A percentile compares a stretch with the other conserved stretches of the same genome.
These are phyloP conservation scores for Clarkia xantiana DNA, from an alignment of 345 rosid species.

Conservation along the genomic window DNA sequence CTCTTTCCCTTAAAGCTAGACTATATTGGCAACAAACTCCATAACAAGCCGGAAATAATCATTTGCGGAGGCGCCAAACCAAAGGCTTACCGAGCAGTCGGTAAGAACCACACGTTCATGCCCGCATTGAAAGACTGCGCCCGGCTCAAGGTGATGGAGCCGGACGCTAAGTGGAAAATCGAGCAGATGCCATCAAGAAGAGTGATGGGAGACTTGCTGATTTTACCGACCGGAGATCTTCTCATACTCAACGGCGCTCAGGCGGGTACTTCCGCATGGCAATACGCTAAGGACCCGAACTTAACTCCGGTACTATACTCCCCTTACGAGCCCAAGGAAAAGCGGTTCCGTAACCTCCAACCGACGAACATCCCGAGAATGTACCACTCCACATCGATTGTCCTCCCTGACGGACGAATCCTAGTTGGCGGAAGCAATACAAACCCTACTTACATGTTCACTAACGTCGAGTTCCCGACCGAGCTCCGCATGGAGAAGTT, in stretches of 20 bases:
- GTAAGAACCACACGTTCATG: conserved; percentile 16
- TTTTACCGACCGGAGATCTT: conserved; percentile 62
- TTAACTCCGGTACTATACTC: too few relatives aligned
- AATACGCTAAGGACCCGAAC: conserved; percentile 47
- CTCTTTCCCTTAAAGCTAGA: conserved; percentile 32
- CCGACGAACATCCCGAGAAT: conserved; percentile 20
- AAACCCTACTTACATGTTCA: conserved; percentile 18
- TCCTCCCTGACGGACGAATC: conserved; percentile 26
- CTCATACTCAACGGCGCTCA: conserved; percentile 63
- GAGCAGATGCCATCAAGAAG: conserved; percentile 60
- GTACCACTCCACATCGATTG: conserved; percentile 26
- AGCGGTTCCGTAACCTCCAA: conserved; percentile 19
- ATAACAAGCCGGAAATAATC: conserved; percentile 2
- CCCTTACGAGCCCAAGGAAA: conserved; percentile 29
- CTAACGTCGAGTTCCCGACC: conserved; percentile 14
- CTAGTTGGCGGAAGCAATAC: conserved; percentile 38
- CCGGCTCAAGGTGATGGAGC: conserved; percentile 32
- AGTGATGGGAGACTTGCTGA: conserved; percentile 59
- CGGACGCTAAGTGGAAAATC: conserved; percentile 37
- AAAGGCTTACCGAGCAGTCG: conserved; percentile 19
- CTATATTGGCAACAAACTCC: neutral
- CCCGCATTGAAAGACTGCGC: conserved; percentile 43
- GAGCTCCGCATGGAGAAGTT: conserved; percentile 29
- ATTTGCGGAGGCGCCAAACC: conserved; percentile 21
- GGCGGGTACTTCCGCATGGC: conserved; percentile 57